A percentile compares a stretch with the other conserved stretches of the same genome.
Evolutionary conservation across 148 eudicot genomes (phyloP).

Genomic region (Heliosperma pusillum): DNA sequence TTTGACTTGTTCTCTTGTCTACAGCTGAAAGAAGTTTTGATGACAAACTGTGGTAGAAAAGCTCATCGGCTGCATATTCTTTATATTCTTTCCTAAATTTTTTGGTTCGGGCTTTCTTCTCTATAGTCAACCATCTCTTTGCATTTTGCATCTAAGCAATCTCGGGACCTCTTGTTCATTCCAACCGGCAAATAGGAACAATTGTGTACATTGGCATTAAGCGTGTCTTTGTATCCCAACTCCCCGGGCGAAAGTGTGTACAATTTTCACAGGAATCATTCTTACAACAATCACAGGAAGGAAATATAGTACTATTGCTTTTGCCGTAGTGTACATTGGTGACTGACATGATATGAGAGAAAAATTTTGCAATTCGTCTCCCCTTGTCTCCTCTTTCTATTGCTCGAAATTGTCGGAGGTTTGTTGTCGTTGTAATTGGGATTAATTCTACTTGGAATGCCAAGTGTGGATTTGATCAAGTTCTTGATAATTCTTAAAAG

Average conservation of each 20-base stretch:
- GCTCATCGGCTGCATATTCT: conserved; percentile 24
- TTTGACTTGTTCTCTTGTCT: not conserved
- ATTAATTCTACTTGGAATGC: not conserved
- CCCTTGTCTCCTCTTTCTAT: not conserved
- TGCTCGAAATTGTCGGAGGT: not conserved
- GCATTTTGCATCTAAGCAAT: conserved; percentile 5
- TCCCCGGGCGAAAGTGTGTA: not conserved
- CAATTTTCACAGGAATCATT: conserved; percentile 11
- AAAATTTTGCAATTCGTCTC: not conserved
- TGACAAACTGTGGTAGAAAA: conserved; percentile 18
- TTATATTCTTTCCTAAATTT: conserved; percentile 28
- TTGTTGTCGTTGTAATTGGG: not conserved
- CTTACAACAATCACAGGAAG: conserved; percentile 9
- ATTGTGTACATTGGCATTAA: conserved; percentile 18
- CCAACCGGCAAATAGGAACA: conserved; percentile 15
- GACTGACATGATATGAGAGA: conserved; percentile 3
- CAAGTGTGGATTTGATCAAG: not conserved
- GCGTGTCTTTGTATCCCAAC: conserved; percentile 24
- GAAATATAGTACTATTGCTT: not conserved
- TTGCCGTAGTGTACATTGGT: conserved; percentile 2
- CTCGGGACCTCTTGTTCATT: conserved; percentile 16
- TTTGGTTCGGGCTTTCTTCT: conserved; percentile 18
- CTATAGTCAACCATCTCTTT: conserved; percentile 11
- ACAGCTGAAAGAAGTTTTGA: conserved; percentile 23
- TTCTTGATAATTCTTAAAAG: not conserved